Percentiles rank a stretch among this genome's conserved stretches.
phyloP scores from a whole-genome alignment of 148 eudicot species.

The Camellia lanceoleosa region DNA sequence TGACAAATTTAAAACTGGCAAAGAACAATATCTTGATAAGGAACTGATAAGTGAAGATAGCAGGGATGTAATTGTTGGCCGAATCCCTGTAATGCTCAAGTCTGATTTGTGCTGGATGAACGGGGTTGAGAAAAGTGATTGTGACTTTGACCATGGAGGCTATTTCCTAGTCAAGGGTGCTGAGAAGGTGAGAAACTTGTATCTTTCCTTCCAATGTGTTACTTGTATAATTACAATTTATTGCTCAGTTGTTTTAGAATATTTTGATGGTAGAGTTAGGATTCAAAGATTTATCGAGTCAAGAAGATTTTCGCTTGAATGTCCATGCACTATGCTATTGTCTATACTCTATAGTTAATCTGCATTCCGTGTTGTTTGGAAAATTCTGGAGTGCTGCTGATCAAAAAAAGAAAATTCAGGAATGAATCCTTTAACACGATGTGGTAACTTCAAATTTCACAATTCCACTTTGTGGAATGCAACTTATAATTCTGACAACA shows the following conservation, averaged over 20 bases:
- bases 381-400: background rate
- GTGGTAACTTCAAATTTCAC: background rate
- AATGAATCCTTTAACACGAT: background rate
- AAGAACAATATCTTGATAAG: slow-evolving; percentile 50
- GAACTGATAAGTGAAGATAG: slow-evolving; percentile 30
- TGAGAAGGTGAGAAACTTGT: slow-evolving; percentile 62
- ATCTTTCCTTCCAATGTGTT: background rate
- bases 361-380: background rate
- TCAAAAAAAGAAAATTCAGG: no score
- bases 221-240: background rate
- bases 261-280: background rate
- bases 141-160: slow-evolving; percentile 96
- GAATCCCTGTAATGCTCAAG: slow-evolving; percentile 92
- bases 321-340: background rate
- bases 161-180: slow-evolving; percentile 94
- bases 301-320: background rate
- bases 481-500: background rate
- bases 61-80: slow-evolving; percentile 60
- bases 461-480: background rate
- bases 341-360: background rate
- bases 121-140: slow-evolving; percentile 56
- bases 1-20: slow-evolving; percentile 80
- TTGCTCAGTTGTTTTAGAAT: background rate
- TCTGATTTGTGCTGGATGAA: slow-evolving; percentile 94
- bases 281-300: background rate